Base-by-base conservation (phyloP, 176 grass and related monocot genomes). In the Lolium perenne region DNA sequence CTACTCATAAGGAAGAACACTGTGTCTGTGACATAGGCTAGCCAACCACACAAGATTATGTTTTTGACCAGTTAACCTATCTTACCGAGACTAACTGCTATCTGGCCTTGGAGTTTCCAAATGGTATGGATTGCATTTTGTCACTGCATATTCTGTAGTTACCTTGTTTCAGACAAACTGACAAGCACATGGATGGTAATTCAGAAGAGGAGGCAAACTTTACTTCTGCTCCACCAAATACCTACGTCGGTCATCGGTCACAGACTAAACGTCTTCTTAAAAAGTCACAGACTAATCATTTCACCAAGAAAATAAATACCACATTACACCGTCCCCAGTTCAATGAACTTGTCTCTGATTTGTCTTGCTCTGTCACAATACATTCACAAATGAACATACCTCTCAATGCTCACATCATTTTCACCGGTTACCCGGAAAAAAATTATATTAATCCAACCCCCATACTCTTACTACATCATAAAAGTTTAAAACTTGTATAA, bases 31-130 rank as follows among this genome's bases (percentile, higher is more conserved):
- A 83, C 75, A 79, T 83, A 43, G 57, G 74, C 59, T n/a, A 65
- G 79, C 67, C 74, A 29, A 29, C 26, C 35, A 26, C 2, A 54
- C 69, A 76, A 35, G 85, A 59, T 71, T 47, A 10, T 51, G 22
- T 10, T 71, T 88, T 88, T 88, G 85, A 91, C 80, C 23, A 47
- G 32, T 32, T 64, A 71, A 71, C 46, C 18, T 26, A 40, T 63
- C 23, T 1, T 56, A 72, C 35, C 40, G 48, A 56, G 63, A 86
- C 50, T n/a, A 21, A n/a, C 40, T 70, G 64, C 65, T 84, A 48
- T 29, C 61, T 59, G 77, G 3, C 47, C 54, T 53, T 18, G 35
- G 49, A 40, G 16, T 78, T 86, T 17, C 46, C 32, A 83, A 84
- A 80, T 74, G 75, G 51, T 38, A 50, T 20, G 17, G 66, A 40